A percentile compares a stretch with the other conserved stretches of the same genome.
Conservation (phyloP, 306 rosid species). For the Ceratonia siliqua region DNA sequence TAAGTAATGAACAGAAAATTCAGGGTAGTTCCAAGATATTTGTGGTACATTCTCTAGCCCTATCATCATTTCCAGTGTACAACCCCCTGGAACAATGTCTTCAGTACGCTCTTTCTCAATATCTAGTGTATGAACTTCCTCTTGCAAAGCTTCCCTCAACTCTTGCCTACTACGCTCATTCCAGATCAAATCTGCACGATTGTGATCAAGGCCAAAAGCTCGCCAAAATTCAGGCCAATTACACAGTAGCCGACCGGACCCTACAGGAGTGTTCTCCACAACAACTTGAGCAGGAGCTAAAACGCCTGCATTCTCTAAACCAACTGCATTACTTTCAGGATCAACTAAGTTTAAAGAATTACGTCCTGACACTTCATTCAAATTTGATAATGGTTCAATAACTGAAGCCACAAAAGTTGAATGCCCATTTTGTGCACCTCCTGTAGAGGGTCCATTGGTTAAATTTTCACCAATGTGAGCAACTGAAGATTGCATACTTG, state of each 20-base stretch:
- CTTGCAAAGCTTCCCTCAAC: constrained; percentile 88
- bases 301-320: constrained; percentile 65
- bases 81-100: constrained; percentile 90
- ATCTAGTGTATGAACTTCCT: constrained; percentile 97
- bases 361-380: constrained; percentile 51
- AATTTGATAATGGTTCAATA: constrained; percentile 46
- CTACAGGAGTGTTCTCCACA: constrained; percentile 95
- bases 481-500: constrained; percentile 58
- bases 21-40: constrained; percentile 97
- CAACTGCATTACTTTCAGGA: constrained; percentile 51
- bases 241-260: constrained; percentile 92
- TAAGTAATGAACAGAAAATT: constrained; percentile 85
- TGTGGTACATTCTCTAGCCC: constrained; percentile 78
- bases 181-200: constrained; percentile 99
- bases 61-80: constrained; percentile 48
- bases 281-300: constrained; percentile 99
- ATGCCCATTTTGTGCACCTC: constrained; percentile 54
- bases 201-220: constrained; percentile 97
- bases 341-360: constrained; percentile 51
- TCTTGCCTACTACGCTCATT: constrained; percentile 99
- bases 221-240: constrained; percentile 99
- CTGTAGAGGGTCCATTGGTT: constrained; percentile 47
- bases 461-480: constrained; percentile 57
- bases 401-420: constrained; percentile 44
- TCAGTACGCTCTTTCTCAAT: constrained; percentile 98